phyloP scores from a whole-genome alignment of 1,284 basidiomycete species.

The Ustilago bromivora region DNA sequence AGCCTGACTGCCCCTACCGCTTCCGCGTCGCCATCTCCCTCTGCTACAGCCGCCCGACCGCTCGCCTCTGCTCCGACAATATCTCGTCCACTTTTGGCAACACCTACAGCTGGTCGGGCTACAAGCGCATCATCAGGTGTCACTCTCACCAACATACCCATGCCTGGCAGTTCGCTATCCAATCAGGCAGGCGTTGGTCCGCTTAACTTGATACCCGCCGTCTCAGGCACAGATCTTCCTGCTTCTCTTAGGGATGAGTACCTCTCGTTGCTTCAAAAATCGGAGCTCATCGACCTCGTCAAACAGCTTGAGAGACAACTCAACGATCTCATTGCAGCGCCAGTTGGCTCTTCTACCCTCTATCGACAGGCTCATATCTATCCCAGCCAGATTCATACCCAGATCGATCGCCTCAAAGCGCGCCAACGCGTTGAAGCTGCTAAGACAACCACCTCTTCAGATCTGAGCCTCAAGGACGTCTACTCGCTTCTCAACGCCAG shows the following conservation, averaged over 20 bases:
- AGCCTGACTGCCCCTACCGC: not conserved
- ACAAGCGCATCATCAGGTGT: constrained; percentile 27
- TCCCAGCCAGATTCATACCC: constrained; percentile 38
- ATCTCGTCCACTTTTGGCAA: constrained; percentile 9
- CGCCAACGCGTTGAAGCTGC: constrained; percentile 30
- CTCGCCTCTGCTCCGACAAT: constrained; percentile 1
- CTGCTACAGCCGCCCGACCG: not conserved
- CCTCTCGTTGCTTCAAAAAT: constrained; percentile 44
- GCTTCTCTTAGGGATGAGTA: constrained; percentile 31
- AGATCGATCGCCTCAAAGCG: constrained; percentile 45
- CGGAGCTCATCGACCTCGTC: constrained; percentile 50
- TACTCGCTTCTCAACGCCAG: constrained; percentile 42
- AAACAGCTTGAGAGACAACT: constrained; percentile 53
- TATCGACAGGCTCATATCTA: constrained; percentile 49
- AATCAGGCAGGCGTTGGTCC: constrained; percentile 38
- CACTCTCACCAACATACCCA: constrained; percentile 50
- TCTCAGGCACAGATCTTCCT: constrained; percentile 33
- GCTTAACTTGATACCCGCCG: constrained; percentile 37
- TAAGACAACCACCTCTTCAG: constrained; percentile 16
- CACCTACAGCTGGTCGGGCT: constrained; percentile 11
- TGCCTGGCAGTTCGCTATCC: constrained; percentile 43
- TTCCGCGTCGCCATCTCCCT: constrained; percentile 13
- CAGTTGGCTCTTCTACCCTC: constrained; percentile 37
- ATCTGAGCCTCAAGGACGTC: constrained; percentile 48
- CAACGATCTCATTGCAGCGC: constrained; percentile 33